Percentiles rank a stretch among this genome's conserved stretches.
phyloP scores from a whole-genome alignment of 768 basidiomycete genomes.

The Boletus subparvulus region DNA sequence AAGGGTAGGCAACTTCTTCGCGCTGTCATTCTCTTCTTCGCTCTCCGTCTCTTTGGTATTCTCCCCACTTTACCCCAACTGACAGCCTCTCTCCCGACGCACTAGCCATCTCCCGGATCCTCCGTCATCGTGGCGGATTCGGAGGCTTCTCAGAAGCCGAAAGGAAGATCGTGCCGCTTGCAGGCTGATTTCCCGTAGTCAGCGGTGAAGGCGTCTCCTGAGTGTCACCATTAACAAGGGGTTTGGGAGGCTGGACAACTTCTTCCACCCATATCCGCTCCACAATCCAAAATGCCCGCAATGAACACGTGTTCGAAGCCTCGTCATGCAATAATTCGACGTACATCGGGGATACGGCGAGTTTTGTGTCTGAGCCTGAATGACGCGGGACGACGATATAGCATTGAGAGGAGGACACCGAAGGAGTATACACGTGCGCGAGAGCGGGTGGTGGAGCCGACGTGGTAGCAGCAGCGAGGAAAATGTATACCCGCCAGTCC shows the following conservation, averaged over 20 bases:
- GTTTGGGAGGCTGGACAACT: constrained; percentile 35
- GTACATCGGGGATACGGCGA: constrained; percentile 68
- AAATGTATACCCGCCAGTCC: too few relatives aligned
- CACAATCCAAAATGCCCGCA: constrained; percentile 86
- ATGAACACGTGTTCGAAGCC: constrained; percentile 82
- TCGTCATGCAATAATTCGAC: constrained; percentile 81
- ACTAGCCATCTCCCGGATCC: constrained; percentile 68
- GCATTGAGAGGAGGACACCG: constrained; percentile 25
- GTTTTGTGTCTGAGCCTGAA: constrained; percentile 24
- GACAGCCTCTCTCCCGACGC: constrained; percentile 55
- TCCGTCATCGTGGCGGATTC: constrained; percentile 59
- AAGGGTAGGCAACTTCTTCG: too few relatives aligned
- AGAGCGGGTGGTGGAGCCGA: too few relatives aligned
- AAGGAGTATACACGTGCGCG: too few relatives aligned
- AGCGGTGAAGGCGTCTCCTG: not conserved
- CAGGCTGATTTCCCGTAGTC: constrained; percentile 3
- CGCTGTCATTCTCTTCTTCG: too few relatives aligned
- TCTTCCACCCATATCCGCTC: constrained; percentile 92
- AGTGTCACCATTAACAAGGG: constrained; percentile 15
- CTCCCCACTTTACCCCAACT: constrained; percentile 49
- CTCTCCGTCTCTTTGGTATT: constrained; percentile 21
- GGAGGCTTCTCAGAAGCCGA: constrained; percentile 49
- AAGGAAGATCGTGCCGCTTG: not conserved
- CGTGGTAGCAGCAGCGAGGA: too few relatives aligned
- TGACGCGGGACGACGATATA: constrained; percentile 46